These are phyloP conservation scores for Ophiostoma sp. DNA, from an alignment of 2,329 filamentous ascomycete species.

Conservation along the genomic window DNA sequence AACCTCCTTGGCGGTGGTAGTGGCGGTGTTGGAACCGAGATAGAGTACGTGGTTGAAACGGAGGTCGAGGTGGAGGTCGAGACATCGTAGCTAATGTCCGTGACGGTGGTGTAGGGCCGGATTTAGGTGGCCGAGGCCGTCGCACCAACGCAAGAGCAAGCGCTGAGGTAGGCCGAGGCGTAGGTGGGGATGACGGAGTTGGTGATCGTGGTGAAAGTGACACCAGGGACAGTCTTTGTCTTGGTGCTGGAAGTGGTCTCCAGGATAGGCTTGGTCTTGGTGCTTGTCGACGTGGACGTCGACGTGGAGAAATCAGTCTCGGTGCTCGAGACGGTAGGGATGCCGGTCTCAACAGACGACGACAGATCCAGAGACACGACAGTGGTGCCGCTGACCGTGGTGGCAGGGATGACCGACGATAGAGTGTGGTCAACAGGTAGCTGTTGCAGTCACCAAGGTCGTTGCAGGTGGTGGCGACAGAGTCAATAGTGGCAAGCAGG, in stretches of 20 bases:
- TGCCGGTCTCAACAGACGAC: not conserved
- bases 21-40: not conserved
- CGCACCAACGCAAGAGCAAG: slow-evolving; percentile 15
- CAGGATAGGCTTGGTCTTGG: not conserved
- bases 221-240: slow-evolving; percentile 8
- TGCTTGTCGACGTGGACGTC: slow-evolving; percentile 5
- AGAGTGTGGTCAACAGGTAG: not conserved
- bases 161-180: slow-evolving; percentile 15
- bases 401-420: not conserved
- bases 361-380: not conserved
- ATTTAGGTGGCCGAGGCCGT: not conserved
- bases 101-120: slow-evolving; percentile 7
- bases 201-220: slow-evolving; percentile 11
- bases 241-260: slow-evolving; percentile 8
- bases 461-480: not conserved
- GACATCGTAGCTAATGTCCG: not conserved
- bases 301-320: slow-evolving; percentile 3
- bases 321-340: not conserved
- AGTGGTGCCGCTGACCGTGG: not conserved
- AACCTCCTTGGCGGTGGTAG: not conserved
- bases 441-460: not conserved
- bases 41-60: slow-evolving; percentile 1
- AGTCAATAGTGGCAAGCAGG: not conserved
- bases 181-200: slow-evolving; percentile 7
- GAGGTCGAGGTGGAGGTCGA: not conserved